A percentile compares a stretch with the other conserved stretches of the same genome.
phyloP scores from a whole-genome alignment of 176 grass and related monocot species.

The Saccharum officinarum region DNA sequence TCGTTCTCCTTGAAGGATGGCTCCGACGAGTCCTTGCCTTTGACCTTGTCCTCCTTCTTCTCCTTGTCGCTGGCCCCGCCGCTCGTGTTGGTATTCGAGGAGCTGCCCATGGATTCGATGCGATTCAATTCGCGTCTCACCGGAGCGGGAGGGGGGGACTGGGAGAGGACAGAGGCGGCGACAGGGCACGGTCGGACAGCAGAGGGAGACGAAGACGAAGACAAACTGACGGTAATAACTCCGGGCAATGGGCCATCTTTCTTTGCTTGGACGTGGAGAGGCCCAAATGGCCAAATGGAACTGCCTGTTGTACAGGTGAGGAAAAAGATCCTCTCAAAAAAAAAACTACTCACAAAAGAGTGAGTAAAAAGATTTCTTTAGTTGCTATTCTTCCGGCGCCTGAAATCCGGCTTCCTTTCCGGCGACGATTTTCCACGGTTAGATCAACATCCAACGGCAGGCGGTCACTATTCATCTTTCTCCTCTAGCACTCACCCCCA shows the following conservation, averaged over 20 bases:
- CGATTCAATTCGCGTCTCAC: neutral
- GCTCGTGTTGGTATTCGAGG: conserved; percentile 41
- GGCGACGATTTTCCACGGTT: no score
- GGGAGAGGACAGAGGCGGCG: neutral
- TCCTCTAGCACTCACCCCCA: no score
- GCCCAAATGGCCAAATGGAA: neutral
- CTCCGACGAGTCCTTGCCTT: conserved; percentile 32
- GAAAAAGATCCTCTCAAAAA: no score
- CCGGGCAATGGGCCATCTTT: neutral
- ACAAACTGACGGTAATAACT: neutral
- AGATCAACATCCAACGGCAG: no score
- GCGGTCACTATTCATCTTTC: no score
- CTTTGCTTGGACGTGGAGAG: neutral
- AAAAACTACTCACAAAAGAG: no score
- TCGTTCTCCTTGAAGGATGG: conserved; percentile 73
- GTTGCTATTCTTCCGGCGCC: no score
- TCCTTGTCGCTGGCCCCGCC: conserved; percentile 2
- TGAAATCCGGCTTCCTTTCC: no score
- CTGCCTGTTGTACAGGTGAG: neutral
- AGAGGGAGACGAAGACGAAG: neutral
- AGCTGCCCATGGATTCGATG: conserved; percentile 28
- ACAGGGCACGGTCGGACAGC: neutral
- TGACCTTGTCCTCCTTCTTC: conserved; percentile 17
- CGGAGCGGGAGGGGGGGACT: neutral
- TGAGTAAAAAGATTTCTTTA: no score